Conservation (phyloP, 257 asterid species). For the Solanum chmielewskii region DNA sequence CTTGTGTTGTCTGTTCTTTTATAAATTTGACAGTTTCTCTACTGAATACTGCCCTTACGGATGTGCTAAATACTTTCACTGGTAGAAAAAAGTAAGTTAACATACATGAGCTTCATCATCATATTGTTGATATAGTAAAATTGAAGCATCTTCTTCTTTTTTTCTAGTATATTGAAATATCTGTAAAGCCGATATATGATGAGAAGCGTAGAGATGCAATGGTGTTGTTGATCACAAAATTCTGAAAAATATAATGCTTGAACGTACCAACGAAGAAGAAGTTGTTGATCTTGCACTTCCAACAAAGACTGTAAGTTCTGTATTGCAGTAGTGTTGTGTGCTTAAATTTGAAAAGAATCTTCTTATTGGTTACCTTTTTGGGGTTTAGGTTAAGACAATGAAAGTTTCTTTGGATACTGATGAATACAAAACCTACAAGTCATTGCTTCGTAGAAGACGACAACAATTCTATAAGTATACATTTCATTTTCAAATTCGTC, state of each 20-base stretch:
- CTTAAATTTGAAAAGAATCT: background rate
- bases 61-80: background rate
- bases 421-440: conserved; percentile 51
- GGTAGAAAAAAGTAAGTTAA: background rate
- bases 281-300: conserved; percentile 94
- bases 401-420: conserved; percentile 56
- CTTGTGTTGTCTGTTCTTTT: background rate
- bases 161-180: conserved; percentile 11
- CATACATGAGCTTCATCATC: background rate
- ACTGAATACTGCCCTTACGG: background rate
- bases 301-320: conserved; percentile 53
- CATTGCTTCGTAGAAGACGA: conserved; percentile 22
- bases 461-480: conserved; percentile 63
- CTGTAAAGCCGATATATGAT: background rate
- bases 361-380: background rate
- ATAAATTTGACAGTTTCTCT: background rate
- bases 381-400: conserved; percentile 51
- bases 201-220: conserved; percentile 29
- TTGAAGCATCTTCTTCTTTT: background rate
- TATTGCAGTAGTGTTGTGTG: background rate
- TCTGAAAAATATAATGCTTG: conserved; percentile 49
- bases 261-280: conserved; percentile 86
- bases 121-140: background rate
- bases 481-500: background rate
- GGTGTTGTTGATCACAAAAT: conserved; percentile 66